phyloP scores from a whole-genome alignment of 768 basidiomycete genomes.

The Kwoniella sp. region DNA sequence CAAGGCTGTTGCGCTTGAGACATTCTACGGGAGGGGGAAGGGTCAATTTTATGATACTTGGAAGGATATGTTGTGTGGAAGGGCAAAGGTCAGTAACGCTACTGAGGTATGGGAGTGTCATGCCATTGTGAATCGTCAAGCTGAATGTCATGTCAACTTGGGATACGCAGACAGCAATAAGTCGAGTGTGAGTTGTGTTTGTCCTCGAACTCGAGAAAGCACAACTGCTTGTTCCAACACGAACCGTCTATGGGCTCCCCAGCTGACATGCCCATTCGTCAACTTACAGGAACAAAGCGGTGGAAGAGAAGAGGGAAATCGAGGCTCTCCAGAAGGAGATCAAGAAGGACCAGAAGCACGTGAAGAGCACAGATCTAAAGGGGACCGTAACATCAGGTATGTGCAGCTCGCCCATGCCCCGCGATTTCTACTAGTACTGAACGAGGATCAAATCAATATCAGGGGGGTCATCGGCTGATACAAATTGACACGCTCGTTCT shows the following conservation, averaged over 20 bases:
- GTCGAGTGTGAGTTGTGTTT: conserved; percentile 11
- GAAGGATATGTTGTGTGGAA: conserved; percentile 7
- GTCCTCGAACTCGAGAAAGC: no score
- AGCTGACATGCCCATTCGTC: no score
- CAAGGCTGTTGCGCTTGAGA: conserved; percentile 21
- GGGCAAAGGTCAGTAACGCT: conserved; percentile 7
- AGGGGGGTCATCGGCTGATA: no score
- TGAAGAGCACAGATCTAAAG: conserved; percentile 1
- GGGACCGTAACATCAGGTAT: conserved; percentile 23
- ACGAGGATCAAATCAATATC: no score
- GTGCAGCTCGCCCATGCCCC: no score
- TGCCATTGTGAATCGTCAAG: no score
- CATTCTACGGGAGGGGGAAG: conserved; percentile 13
- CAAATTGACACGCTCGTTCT: no score
- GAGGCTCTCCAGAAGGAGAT: conserved; percentile 12
- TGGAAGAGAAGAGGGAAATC: conserved; percentile 14
- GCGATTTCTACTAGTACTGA: no score
- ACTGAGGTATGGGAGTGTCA: no score
- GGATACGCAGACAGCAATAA: conserved; percentile 5
- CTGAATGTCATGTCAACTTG: no score
- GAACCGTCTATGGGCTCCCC: neutral
- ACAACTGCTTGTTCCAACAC: no score
- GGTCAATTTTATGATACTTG: conserved; percentile 13
- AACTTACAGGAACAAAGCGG: conserved; percentile 10
- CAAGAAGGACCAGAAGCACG: conserved; percentile 3